A percentile compares a stretch with the other conserved stretches of the same genome.
Evolutionary conservation across 139 green algal species (phyloP).

Genomic region (Coelastrella sp.): DNA sequence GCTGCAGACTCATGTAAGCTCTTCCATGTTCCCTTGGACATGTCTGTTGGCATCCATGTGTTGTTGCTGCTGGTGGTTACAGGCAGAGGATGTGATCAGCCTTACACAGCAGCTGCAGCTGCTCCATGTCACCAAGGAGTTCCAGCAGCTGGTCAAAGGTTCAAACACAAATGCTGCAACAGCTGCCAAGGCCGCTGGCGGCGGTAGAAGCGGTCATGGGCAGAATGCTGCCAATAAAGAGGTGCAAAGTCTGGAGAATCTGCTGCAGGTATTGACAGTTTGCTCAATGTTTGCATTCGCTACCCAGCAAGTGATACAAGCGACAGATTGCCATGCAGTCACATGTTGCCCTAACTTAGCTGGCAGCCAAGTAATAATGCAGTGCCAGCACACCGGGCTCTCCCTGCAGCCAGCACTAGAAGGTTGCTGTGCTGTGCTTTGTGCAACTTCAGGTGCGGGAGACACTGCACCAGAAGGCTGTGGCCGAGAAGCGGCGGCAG

Average conservation of each 20-base stretch:
- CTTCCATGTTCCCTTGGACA: neutral
- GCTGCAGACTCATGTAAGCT: too few species aligned
- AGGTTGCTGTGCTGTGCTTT: neutral
- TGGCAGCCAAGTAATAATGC: neutral
- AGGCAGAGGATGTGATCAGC: constrained; percentile 71
- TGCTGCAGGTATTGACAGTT: constrained; percentile 52
- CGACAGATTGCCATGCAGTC: neutral
- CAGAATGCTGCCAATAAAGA: constrained; percentile 48
- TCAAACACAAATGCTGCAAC: neutral
- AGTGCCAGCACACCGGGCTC: too few species aligned
- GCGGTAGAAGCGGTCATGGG: neutral
- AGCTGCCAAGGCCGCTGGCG: neutral
- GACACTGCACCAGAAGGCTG: constrained; percentile 53
- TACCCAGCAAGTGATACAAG: neutral
- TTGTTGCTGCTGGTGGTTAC: constrained; percentile 24
- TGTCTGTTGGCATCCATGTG: neutral
- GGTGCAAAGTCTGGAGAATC: constrained; percentile 60
- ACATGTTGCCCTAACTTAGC: neutral
- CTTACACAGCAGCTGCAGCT: constrained; percentile 82
- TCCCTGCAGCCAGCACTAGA: neutral
- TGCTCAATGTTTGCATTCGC: neutral
- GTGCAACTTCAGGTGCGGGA: constrained; percentile 49
- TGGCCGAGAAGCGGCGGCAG: constrained; percentile 51
- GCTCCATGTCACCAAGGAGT: constrained; percentile 78
- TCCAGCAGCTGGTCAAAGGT: constrained; percentile 63